These are phyloP conservation scores for Heterobasidion annosum DNA, from an alignment of 1,284 basidiomycete genomes.

Conservation along the genomic window DNA sequence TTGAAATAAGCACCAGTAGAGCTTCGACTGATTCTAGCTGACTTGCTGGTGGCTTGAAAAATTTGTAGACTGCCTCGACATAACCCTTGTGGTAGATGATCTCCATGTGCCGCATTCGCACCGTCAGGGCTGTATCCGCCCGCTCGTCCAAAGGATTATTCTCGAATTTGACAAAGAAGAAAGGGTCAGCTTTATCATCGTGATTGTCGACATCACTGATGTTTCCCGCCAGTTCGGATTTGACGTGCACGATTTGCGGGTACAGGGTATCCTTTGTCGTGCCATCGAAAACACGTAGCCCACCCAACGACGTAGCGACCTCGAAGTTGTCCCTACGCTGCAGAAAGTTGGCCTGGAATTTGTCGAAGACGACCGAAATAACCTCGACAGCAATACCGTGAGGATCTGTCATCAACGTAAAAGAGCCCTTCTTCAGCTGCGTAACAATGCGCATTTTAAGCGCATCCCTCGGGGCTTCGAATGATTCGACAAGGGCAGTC, in stretches of 20 bases:
- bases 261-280: constrained; percentile 80
- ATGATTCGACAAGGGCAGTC: constrained; percentile 55
- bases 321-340: constrained; percentile 86
- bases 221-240: constrained; percentile 36
- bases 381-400: constrained; percentile 63
- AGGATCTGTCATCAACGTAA: constrained; percentile 70
- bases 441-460: constrained; percentile 75
- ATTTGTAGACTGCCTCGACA: constrained; percentile 86
- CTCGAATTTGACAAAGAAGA: constrained; percentile 92
- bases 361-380: constrained; percentile 84
- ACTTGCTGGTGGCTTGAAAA: constrained; percentile 92
- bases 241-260: constrained; percentile 91
- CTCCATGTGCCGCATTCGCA: constrained; percentile 95
- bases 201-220: constrained; percentile 10
- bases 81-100: constrained; percentile 96
- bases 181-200: constrained; percentile 52
- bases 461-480: constrained; percentile 74
- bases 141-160: constrained; percentile 89
- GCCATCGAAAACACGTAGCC: constrained; percentile 88
- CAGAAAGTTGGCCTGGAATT: constrained; percentile 78
- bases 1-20: constrained; percentile 50
- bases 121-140: constrained; percentile 86
- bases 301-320: constrained; percentile 79
- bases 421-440: constrained; percentile 81
- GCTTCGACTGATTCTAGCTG: constrained; percentile 95